These are phyloP conservation scores for Paxillus rubicundulus DNA, from an alignment of 768 basidiomycete species.

Conservation along the genomic window DNA sequence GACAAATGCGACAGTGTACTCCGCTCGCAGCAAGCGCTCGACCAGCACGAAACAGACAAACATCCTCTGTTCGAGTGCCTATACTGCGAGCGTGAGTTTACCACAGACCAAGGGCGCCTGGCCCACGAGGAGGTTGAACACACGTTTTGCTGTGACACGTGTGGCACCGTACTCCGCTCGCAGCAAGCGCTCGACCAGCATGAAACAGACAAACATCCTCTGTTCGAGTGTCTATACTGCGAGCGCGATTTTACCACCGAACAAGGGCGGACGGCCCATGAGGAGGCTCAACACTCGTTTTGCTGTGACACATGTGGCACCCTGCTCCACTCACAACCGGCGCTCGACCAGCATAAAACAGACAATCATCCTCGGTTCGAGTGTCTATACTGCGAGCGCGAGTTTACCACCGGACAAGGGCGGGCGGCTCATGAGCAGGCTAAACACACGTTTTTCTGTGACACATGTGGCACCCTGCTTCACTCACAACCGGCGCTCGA, in stretches of 20 bases:
- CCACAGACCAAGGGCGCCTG: conserved; percentile 1
- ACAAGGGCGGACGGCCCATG: conserved; percentile 8
- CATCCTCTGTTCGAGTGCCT: conserved; percentile 16
- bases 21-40: conserved; percentile 6
- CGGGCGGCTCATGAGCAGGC: conserved; percentile 10
- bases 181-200: conserved; percentile 18
- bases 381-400: conserved; percentile 17
- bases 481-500: conserved; percentile 10
- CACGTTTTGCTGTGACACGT: conserved; percentile 1
- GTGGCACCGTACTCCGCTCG: conserved; percentile 4
- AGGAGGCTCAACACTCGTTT: conserved; percentile 7
- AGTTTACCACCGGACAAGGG: conserved; percentile 3
- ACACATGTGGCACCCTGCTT: conserved; percentile 5
- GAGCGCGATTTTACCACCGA: conserved; percentile 6
- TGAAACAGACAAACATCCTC: conserved; percentile 6
- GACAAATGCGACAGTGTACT: conserved; percentile 5
- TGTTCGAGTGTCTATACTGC: conserved; percentile 19
- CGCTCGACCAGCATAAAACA: conserved; percentile 14
- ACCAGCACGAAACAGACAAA: conserved; percentile 13
- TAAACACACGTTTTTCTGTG: conserved; percentile 12
- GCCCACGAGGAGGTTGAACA: conserved; percentile 16
- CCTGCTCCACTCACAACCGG: conserved; percentile 1
- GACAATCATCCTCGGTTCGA: conserved; percentile 12
- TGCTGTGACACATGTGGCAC: conserved; percentile 9
- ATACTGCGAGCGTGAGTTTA: conserved; percentile 13